These are phyloP conservation scores for Microbotryum saponariae DNA, from an alignment of 1,284 basidiomycete genomes.

Conservation along the genomic window DNA sequence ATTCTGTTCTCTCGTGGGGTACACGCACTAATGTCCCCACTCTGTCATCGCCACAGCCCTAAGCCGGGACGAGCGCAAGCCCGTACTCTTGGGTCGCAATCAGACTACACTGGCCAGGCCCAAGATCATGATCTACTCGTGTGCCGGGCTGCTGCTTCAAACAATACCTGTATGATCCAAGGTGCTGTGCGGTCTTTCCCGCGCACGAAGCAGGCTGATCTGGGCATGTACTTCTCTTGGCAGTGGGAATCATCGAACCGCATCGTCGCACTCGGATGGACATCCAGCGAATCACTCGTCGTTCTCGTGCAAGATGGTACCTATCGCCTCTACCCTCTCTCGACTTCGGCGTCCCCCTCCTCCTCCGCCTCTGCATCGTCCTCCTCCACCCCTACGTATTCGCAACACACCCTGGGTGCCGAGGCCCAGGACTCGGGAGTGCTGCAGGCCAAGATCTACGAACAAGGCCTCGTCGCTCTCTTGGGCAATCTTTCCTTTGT, in stretches of 20 bases:
- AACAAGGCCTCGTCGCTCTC: slow-evolving; percentile 76
- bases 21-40: background rate
- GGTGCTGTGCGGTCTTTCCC: slow-evolving; percentile 38
- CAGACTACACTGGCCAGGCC: slow-evolving; percentile 52
- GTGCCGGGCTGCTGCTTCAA: slow-evolving; percentile 44
- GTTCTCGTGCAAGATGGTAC: slow-evolving; percentile 86
- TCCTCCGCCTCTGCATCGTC: slow-evolving; percentile 46
- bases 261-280: slow-evolving; percentile 77
- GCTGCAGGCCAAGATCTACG: slow-evolving; percentile 74
- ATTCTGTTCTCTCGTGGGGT: background rate
- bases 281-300: slow-evolving; percentile 66
- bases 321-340: slow-evolving; percentile 80
- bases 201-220: slow-evolving; percentile 31
- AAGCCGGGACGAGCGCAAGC: slow-evolving; percentile 73
- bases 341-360: slow-evolving; percentile 26
- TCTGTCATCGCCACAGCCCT: slow-evolving; percentile 55
- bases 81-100: slow-evolving; percentile 64
- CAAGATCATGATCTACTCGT: slow-evolving; percentile 47
- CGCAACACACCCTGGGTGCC: slow-evolving; percentile 71
- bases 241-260: slow-evolving; percentile 66
- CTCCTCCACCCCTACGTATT: slow-evolving; percentile 68
- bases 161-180: slow-evolving; percentile 38
- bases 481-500: slow-evolving; percentile 68
- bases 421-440: slow-evolving; percentile 77
- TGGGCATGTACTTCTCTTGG: slow-evolving; percentile 32